Base-by-base conservation (phyloP, 768 basidiomycete species). In the Tricholoma sp. region DNA sequence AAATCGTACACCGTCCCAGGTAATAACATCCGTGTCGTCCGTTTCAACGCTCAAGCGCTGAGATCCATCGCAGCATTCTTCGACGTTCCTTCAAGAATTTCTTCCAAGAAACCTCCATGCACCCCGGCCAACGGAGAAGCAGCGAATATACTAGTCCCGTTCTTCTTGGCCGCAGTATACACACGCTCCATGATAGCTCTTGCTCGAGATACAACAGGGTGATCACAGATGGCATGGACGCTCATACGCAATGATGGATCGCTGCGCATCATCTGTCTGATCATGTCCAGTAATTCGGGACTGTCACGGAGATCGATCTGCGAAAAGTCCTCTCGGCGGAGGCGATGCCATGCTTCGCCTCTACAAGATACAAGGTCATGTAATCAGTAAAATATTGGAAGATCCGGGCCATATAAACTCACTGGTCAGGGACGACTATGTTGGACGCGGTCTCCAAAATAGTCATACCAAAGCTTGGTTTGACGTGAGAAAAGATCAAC, bases 391-490 rank as follows among this genome's bases (percentile, higher is more conserved):
- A 16, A 14, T 16, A 12, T 27, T 39, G 54, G 50, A 52, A 52
- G 59, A 59, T 59, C 65, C 57, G 63, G 64, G 59, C 57, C 55
- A 49, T 59, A 59, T 43, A 54, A 55, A 84, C 94, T 79, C 67
- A 92, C 93, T 90, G 94, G 75, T 94, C 94, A 72, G 97, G 97
- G 47, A 99, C 92, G 52, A 97, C 84, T 66, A 98, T 94, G 68
- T 99, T 99, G 60, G 92, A 83, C 53, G 95, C 90, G 55, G 92
- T 88, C 79, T 99, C 97, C 54, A 99, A 82, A 74, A 98, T 85
- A 60, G 91, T 90, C 82, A 98, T 91, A 56, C 97, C 97, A 69
- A 99, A 82, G 74, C 95, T 95, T 50, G 66, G 64, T 45, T 60
- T 66, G 70, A 72, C 73, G 71, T 82, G 74, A 81, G 76, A 76